Evolutionary conservation across 1,284 basidiomycete genomes (phyloP).

Genomic region (Taiwanofungus camphoratus): DNA sequence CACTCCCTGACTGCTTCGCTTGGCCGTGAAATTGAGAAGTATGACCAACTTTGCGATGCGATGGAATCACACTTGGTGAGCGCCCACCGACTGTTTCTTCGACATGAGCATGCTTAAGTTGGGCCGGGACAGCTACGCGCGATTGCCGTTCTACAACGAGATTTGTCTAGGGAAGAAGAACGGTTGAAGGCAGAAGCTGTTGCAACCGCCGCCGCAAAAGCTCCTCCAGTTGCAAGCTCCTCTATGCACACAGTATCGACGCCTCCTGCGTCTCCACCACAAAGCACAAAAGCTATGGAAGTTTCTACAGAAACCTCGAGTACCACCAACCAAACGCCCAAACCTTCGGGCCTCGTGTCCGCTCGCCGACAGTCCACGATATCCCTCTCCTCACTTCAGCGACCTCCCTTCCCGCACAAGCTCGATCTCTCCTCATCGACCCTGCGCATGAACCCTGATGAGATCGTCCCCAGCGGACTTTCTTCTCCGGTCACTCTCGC

Average conservation of each 20-base stretch:
- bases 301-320: conserved; percentile 7
- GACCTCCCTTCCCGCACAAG: conserved; percentile 62
- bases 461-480: conserved; percentile 51
- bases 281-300: conserved; percentile 13
- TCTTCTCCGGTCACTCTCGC: conserved; percentile 74
- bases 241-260: conserved; percentile 26
- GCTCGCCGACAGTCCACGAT: conserved; percentile 64
- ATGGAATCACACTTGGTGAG: conserved; percentile 66
- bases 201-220: conserved; percentile 20
- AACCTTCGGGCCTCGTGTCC: conserved; percentile 7
- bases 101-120: neutral
- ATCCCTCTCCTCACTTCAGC: conserved; percentile 69
- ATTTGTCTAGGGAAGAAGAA: conserved; percentile 54
- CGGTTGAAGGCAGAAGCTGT: conserved; percentile 39
- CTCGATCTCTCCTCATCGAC: conserved; percentile 67
- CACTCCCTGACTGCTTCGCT: conserved; percentile 54
- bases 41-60: conserved; percentile 70
- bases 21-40: conserved; percentile 67
- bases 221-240: conserved; percentile 17
- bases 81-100: conserved; percentile 7
- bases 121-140: conserved; percentile 47
- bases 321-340: conserved; percentile 11
- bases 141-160: conserved; percentile 63
- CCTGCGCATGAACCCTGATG: conserved; percentile 55
- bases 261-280: conserved; percentile 8